Evolutionary conservation across 192 early-diverging fungal genomes (phyloP).

Genomic region (Backusella westeae): DNA sequence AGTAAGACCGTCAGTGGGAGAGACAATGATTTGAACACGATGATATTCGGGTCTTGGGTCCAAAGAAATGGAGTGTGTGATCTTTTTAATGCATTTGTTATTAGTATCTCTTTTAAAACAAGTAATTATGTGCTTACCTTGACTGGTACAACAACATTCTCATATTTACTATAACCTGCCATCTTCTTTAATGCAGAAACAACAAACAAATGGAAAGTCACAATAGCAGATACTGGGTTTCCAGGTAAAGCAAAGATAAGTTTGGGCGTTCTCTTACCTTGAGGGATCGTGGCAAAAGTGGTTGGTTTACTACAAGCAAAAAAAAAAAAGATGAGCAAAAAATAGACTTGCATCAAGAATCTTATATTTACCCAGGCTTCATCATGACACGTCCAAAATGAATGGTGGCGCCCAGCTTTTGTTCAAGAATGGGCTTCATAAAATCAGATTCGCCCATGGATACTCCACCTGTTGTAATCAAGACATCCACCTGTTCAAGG

Average conservation of each 20-base stretch:
- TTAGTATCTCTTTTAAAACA: neutral
- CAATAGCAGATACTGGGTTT: conserved; percentile 90
- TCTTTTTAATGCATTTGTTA: conserved; percentile 23
- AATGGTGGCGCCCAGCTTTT: conserved; percentile 70
- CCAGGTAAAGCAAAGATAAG: conserved; percentile 91
- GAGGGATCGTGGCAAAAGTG: conserved; percentile 80
- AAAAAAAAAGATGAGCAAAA: neutral
- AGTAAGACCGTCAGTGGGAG: conserved; percentile 39
- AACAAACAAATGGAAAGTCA: conserved; percentile 89
- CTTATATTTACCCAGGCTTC: conserved; percentile 74
- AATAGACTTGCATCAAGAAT: neutral
- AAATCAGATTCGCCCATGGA: conserved; percentile 98
- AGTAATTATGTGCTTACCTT: conserved; percentile 45
- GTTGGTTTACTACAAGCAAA: conserved; percentile 82
- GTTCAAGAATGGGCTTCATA: conserved; percentile 84
- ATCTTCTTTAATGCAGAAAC: conserved; percentile 81
- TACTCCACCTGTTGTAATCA: conserved; percentile 93
- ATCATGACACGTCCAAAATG: conserved; percentile 90
- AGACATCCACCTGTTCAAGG: conserved; percentile 62
- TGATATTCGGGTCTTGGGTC: conserved; percentile 74
- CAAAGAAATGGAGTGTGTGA: conserved; percentile 50
- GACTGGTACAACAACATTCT: conserved; percentile 50
- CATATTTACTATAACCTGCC: conserved; percentile 58
- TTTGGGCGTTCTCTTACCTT: conserved; percentile 36
- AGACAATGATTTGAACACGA: conserved; percentile 39